These are phyloP conservation scores for Fusarium marasasianum DNA, from an alignment of 2,329 filamentous ascomycete genomes.

Conservation along the genomic window DNA sequence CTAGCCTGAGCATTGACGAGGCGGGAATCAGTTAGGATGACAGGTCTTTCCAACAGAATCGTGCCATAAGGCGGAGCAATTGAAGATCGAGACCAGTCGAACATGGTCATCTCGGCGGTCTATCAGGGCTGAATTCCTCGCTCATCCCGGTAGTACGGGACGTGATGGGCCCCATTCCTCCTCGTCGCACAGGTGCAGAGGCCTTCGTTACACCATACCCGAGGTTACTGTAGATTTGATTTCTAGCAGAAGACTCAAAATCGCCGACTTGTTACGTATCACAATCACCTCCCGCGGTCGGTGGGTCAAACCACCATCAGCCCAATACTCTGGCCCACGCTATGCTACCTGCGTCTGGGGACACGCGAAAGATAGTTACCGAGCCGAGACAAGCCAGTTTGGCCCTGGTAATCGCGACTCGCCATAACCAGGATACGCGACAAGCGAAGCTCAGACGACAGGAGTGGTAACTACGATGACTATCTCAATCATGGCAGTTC, in stretches of 20 bases:
- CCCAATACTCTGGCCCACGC: background rate
- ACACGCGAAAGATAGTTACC: constrained; percentile 18
- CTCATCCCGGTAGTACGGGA: constrained; percentile 42
- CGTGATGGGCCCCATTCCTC: constrained; percentile 37
- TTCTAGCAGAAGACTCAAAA: constrained; percentile 19
- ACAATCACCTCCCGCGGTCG: background rate
- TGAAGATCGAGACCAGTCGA: constrained; percentile 43
- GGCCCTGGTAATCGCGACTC: background rate
- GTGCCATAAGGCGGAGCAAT: constrained; percentile 42
- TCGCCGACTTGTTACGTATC: constrained; percentile 9
- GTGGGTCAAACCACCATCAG: background rate
- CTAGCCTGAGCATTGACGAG: constrained; percentile 24
- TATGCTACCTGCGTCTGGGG: constrained; percentile 3
- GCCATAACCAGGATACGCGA: background rate
- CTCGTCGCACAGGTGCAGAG: constrained; percentile 28
- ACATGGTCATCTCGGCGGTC: constrained; percentile 26
- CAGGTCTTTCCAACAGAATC: too few species aligned
- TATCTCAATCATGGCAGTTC: constrained; percentile 1
- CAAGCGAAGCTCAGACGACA: constrained; percentile 15
- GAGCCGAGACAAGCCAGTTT: constrained; percentile 22
- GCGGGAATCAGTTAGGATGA: constrained; percentile 27
- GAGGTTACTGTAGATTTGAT: constrained; percentile 27
- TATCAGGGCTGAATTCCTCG: constrained; percentile 30
- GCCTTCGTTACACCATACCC: constrained; percentile 22
- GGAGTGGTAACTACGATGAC: constrained; percentile 12